These are phyloP conservation scores for Triglochin maritima DNA, from an alignment of 106 monocot genomes.

Conservation along the genomic window DNA sequence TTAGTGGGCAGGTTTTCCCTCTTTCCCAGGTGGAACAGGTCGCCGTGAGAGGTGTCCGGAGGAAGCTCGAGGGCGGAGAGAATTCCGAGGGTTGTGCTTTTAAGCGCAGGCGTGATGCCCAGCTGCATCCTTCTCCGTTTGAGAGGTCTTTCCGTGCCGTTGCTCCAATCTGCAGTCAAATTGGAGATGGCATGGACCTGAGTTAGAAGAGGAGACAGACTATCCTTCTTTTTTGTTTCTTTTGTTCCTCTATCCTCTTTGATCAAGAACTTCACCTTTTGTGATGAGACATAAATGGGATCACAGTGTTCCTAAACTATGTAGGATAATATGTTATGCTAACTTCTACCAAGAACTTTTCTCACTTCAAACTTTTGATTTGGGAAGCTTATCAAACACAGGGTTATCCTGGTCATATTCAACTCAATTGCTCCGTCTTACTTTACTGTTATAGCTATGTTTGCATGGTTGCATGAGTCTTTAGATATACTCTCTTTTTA, in stretches of 20 bases:
- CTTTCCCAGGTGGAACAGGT: slow-evolving; percentile 71
- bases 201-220: slow-evolving; percentile 32
- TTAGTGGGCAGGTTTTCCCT: slow-evolving; percentile 84
- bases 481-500: too few species aligned
- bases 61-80: slow-evolving; percentile 69
- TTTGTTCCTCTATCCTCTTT: slow-evolving; percentile 11
- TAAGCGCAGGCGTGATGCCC: slow-evolving; percentile 77
- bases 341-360: not conserved
- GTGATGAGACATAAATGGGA: slow-evolving; percentile 12
- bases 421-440: not conserved
- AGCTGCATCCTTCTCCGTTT: slow-evolving; percentile 80
- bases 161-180: slow-evolving; percentile 72
- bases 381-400: not conserved
- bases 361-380: slow-evolving; percentile 4
- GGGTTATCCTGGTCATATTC: not conserved
- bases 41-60: slow-evolving; percentile 84
- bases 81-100: slow-evolving; percentile 35
- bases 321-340: not conserved
- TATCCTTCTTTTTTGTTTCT: slow-evolving; percentile 1
- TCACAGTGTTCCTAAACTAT: slow-evolving; percentile 3
- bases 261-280: slow-evolving; percentile 14
- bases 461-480: too few species aligned
- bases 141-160: slow-evolving; percentile 82
- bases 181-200: slow-evolving; percentile 99
- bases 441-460: not conserved